phyloP scores from a whole-genome alignment of 2,329 filamentous ascomycete species.

The Berkeleyomyces basicola region DNA sequence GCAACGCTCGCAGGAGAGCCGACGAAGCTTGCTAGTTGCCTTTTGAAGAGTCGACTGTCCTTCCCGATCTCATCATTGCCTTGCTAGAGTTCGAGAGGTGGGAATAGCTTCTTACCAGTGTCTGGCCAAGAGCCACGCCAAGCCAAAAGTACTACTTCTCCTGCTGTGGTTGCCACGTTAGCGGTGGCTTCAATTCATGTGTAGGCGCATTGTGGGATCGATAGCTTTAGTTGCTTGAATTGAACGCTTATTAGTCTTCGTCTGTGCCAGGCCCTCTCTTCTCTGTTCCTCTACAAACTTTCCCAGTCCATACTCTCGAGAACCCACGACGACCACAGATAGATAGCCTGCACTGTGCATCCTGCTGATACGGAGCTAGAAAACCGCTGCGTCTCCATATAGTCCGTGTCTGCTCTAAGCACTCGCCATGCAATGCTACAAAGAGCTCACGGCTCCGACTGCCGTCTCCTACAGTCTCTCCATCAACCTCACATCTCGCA shows the following conservation, averaged over 20 bases:
- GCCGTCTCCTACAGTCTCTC: slow-evolving; percentile 79
- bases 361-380: neutral
- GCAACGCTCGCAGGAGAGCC: neutral
- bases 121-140: neutral
- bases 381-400: neutral
- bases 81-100: neutral
- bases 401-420: neutral
- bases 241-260: slow-evolving; percentile 11
- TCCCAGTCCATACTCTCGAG: neutral
- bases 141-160: neutral
- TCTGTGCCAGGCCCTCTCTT: slow-evolving; percentile 5
- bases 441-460: slow-evolving; percentile 84
- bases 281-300: neutral
- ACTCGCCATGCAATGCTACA: slow-evolving; percentile 78
- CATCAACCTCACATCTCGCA: slow-evolving; percentile 58
- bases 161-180: neutral
- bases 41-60: too few species aligned
- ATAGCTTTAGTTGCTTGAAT: slow-evolving; percentile 12
- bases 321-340: neutral
- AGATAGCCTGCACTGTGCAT: neutral
- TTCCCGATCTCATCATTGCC: neutral
- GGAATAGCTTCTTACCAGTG: neutral
- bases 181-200: neutral
- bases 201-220: slow-evolving; percentile 4
- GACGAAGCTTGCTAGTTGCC: neutral